Conservation (phyloP, 257 asterid genomes). For the Nicotiana obtusifolia region DNA sequence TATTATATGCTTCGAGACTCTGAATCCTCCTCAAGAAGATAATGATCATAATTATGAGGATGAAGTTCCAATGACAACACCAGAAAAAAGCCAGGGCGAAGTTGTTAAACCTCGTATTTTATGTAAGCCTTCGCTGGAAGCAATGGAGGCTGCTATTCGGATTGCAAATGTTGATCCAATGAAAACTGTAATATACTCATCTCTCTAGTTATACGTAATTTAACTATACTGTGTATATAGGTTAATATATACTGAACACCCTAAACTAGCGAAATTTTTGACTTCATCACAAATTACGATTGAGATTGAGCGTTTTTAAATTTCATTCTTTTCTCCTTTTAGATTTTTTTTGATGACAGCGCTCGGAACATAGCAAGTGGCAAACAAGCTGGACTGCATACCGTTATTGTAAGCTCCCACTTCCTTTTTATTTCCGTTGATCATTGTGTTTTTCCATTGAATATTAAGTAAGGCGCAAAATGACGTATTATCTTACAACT, state of each 20-base stretch:
- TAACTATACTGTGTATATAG: too few relatives aligned
- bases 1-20: slow-evolving; percentile 81
- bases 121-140: slow-evolving; percentile 71
- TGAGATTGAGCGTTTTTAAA: too few relatives aligned
- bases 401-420: slow-evolving; percentile 60
- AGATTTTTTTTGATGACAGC: slow-evolving; percentile 90
- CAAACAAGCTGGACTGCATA: slow-evolving; percentile 69
- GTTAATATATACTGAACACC: too few relatives aligned
- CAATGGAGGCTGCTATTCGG: slow-evolving; percentile 66
- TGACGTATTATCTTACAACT: too few relatives aligned
- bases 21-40: slow-evolving; percentile 38
- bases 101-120: slow-evolving; percentile 21
- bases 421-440: background rate
- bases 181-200: slow-evolving; percentile 31
- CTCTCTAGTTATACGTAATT: background rate
- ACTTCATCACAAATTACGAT: too few relatives aligned
- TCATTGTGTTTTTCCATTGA: background rate
- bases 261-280: too few relatives aligned
- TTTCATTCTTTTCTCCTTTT: slow-evolving; percentile 6
- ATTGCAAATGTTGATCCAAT: slow-evolving; percentile 64
- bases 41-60: background rate
- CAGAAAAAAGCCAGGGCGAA: background rate
- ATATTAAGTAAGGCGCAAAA: too few relatives aligned
- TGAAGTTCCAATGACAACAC: background rate
- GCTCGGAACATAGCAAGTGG: slow-evolving; percentile 65